phyloP scores from a whole-genome alignment of 164 flowering plant species.

The Paratinospora sagittata region DNA sequence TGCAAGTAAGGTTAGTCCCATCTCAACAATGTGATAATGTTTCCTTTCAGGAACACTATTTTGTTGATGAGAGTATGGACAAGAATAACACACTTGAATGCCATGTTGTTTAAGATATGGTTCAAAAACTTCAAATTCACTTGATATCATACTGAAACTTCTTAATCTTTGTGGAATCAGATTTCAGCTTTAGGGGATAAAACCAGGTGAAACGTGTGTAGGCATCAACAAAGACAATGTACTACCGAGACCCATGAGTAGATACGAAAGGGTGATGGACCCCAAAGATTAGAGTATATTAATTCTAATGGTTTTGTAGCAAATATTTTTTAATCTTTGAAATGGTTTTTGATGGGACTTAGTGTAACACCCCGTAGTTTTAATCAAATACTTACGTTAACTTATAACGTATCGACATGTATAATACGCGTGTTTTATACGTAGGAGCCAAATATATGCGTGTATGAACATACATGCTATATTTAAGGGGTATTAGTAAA shows the following conservation, averaged over 20 bases:
- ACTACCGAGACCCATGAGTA: not conserved
- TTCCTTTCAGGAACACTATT: not conserved
- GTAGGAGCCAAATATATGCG: too few species aligned
- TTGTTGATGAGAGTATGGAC: not conserved
- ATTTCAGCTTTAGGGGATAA: not conserved
- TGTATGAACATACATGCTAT: too few species aligned
- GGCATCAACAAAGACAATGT: not conserved
- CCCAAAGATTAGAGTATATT: not conserved
- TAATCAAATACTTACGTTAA: too few species aligned
- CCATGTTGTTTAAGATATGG: not conserved
- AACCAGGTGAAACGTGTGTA: not conserved
- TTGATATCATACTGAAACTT: not conserved
- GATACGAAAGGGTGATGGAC: not conserved
- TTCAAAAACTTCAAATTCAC: not conserved
- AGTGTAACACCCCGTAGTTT: too few species aligned
- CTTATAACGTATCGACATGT: too few species aligned
- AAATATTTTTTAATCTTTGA: too few species aligned
- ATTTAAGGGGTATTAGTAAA: too few species aligned
- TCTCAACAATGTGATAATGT: constrained; percentile 4
- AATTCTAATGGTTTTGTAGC: not conserved
- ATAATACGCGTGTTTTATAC: too few species aligned
- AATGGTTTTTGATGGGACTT: not conserved
- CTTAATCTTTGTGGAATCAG: not conserved
- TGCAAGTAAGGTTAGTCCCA: too few species aligned
- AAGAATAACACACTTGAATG: not conserved